Evolutionary conservation across 108 stramenopile genomes (phyloP), one percentile per base, ranked within the genome.

Genomic region (Skeletonema marinoi): DNA sequence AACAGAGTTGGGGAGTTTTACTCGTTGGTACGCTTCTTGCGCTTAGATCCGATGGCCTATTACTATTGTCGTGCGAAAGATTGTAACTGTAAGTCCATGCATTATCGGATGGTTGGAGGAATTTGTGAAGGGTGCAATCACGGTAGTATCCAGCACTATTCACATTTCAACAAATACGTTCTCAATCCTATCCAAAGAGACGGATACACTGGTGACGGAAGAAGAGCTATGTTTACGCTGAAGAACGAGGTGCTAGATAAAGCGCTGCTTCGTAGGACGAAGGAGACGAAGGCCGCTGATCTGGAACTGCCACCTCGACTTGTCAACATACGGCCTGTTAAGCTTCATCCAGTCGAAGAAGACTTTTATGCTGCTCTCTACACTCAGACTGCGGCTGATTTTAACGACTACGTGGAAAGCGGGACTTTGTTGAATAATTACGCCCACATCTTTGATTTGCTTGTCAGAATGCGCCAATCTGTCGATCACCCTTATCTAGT

Each of bases 1-100:
- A 99, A 99, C 72, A 84, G 98, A 10, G 98, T 99, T n/a, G 96
- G 97, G 7, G 99, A 99, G 70, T 90, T 99, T 42, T 98, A 98
- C 76, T 92, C 93, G 21, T 80, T 98, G 54, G 94, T 99, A 63
- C 88, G 98, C 11, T 99, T 99, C 71, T 73, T 99, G 21, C 80
- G 98, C 16, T 87, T 98, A 17, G 96, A 98, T 71, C 98, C 99
- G 1, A 96, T 97, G 88, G 98, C 97, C 0, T 97, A 93, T 76
- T 99, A 99, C 80, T 95, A 94, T 67, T 99, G 99, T 83, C 87
- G 91, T 6, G 16, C 32, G 12, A 91, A 90, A 84, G 95, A 85
- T 25, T 98, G 97, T 84, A 78, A 87, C 54, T 99, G 98, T 86
- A 98, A 97, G 83, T 86, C 81, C 66, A 81, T 98, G 51, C 96